Conservation (phyloP, 169 alveolate species). For the Plasmodium knowlesi region DNA sequence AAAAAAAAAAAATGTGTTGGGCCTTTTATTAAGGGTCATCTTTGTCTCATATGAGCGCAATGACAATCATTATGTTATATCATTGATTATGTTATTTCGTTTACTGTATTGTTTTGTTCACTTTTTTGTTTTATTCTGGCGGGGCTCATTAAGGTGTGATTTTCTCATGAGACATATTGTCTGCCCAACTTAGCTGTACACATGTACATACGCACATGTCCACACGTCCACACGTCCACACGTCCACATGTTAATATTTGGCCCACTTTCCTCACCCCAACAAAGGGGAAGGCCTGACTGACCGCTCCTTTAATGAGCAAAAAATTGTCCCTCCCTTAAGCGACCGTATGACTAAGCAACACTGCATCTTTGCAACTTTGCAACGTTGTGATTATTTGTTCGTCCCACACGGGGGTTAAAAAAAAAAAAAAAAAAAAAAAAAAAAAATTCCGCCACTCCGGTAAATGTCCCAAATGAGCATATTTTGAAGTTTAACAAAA, state of each 20-base stretch:
- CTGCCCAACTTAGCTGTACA: neutral
- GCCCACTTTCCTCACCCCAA: neutral
- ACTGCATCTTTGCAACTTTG: neutral
- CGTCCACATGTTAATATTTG: neutral
- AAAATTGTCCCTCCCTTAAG: neutral
- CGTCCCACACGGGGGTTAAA: neutral
- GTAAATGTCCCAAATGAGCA: neutral
- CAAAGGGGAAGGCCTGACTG: neutral
- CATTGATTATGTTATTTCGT: neutral
- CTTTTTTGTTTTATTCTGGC: neutral
- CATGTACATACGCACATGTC: neutral
- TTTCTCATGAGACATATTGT: neutral
- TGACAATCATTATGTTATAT: neutral
- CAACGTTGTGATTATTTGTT: neutral
- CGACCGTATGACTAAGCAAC: neutral
- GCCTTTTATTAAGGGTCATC: neutral
- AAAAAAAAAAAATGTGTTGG: neutral
- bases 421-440: no score
- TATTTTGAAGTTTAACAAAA: neutral
- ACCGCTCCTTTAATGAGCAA: neutral
- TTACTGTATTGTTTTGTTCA: no score
- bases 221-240: neutral
- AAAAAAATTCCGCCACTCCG: neutral
- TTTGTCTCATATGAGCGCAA: neutral
- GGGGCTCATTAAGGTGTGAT: neutral